Base-by-base conservation (phyloP, 1,139 yeast genomes). In the Debaryomycetaceae sp. region DNA sequence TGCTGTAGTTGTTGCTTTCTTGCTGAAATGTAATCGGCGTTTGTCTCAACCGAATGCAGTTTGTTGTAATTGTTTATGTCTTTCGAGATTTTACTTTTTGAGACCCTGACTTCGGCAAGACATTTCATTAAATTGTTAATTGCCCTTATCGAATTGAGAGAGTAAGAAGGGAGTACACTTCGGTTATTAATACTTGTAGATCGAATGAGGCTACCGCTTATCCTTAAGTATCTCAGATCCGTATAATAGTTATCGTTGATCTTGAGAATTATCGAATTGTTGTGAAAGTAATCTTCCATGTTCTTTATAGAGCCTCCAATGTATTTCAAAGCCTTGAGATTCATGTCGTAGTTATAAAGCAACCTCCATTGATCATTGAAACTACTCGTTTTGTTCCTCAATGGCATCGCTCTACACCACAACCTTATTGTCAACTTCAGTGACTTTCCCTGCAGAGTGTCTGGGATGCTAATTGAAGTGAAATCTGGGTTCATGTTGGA, bases 121-220 rank as follows among this genome's bases (percentile, higher is more conserved):
- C 75, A 65, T 31, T 51, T 50, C 17, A 56, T 43, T 18, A 70
- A 51, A 38, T 59, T 65, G 39, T 54, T 58, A 8, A 70, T 41
- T 1, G 68, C 56, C 34, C 77, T 53, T 5, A 70, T 58, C 8
- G 61, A 48, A 43, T 71, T 75, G 41, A 65, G 63, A 3, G 65
- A 48, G 44, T 70, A 69, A 3, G 73, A 66, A 1, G 41, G 37
- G 15, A 9, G 17, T 3, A 11, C 17, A 22, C 19, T 11, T 24
- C 35, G 14, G 8, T 17, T 18, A n/a, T 22, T 14, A 30, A 17
- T 4, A 19, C 14, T n/a, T 33, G 33, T n/a, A 18, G 30, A 15
- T 9, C 17, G n/a, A 30, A 13, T 24, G 34, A 9, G 19, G 6
- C 19, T 36, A 36, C 34, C 24, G n/a, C 40, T 37, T 13, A 14